phyloP scores from a whole-genome alignment of 2,329 filamentous ascomycete species.

The Eurotiales sp. region DNA sequence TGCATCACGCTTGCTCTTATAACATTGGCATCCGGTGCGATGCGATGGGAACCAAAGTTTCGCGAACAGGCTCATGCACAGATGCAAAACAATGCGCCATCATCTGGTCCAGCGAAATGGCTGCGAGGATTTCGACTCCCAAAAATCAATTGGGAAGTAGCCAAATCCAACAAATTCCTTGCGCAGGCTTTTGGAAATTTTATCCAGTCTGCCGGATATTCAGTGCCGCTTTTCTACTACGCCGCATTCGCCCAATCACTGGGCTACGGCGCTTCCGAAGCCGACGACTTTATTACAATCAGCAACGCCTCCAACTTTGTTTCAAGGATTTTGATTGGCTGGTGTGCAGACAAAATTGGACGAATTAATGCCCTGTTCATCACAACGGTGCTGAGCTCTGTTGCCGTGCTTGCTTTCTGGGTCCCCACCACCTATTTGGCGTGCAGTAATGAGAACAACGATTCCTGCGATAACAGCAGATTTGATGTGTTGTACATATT shows the following conservation, averaged over 20 bases:
- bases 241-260: constrained; percentile 36
- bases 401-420: constrained; percentile 26
- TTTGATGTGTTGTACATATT: background rate
- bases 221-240: constrained; percentile 37
- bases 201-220: constrained; percentile 37
- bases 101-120: background rate
- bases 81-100: constrained; percentile 16
- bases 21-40: constrained; percentile 19
- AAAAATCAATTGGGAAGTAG: constrained; percentile 33
- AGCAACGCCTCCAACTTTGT: constrained; percentile 39
- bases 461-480: background rate
- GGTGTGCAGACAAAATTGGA: constrained; percentile 34
- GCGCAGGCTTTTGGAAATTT: constrained; percentile 33
- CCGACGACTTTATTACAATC: constrained; percentile 37
- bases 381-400: constrained; percentile 24
- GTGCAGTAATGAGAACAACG: background rate
- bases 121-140: constrained; percentile 21
- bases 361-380: constrained; percentile 37
- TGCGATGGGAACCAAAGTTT: constrained; percentile 24
- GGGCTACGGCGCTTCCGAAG: constrained; percentile 32
- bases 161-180: constrained; percentile 30
- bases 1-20: constrained; percentile 28
- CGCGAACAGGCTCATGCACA: constrained; percentile 12
- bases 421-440: constrained; percentile 14
- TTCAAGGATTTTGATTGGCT: constrained; percentile 36